phyloP scores from a whole-genome alignment of 148 eudicot genomes.

The Chenopodium quinoa region DNA sequence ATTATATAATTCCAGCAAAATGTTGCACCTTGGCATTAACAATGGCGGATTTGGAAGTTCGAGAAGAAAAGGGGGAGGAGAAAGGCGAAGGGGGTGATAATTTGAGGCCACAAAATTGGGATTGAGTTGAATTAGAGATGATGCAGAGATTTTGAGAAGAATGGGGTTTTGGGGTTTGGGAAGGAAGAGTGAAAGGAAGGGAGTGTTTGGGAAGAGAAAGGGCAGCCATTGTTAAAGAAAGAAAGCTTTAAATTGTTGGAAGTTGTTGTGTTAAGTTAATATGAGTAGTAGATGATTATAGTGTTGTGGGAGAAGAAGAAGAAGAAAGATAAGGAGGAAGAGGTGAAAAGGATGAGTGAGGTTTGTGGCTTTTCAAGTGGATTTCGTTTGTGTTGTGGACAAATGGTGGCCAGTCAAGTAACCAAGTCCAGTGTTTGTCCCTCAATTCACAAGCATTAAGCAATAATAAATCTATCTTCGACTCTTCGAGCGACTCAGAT shows the following conservation, averaged over 20 bases:
- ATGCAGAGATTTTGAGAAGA: constrained; percentile 32
- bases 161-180: constrained; percentile 43
- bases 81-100: constrained; percentile 40
- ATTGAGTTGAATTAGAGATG: constrained; percentile 50
- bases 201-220: constrained; percentile 48
- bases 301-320: background rate
- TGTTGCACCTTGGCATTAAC: constrained; percentile 62
- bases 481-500: too few species aligned
- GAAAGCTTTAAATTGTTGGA: background rate
- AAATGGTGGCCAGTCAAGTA: constrained; percentile 14
- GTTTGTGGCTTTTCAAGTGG: background rate
- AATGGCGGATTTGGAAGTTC: constrained; percentile 33
- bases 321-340: background rate
- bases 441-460: background rate
- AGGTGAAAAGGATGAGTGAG: too few species aligned
- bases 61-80: constrained; percentile 32
- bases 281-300: background rate
- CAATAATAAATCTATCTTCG: too few species aligned
- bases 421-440: background rate
- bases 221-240: constrained; percentile 44
- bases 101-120: constrained; percentile 60
- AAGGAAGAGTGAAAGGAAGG: constrained; percentile 40
- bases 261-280: background rate
- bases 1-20: background rate
- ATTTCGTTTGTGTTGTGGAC: constrained; percentile 14